Evolutionary conservation across 2,329 filamentous ascomycete species (phyloP), one percentile per base, ranked within the genome.

Genomic region (Leptographium wingfieldii): DNA sequence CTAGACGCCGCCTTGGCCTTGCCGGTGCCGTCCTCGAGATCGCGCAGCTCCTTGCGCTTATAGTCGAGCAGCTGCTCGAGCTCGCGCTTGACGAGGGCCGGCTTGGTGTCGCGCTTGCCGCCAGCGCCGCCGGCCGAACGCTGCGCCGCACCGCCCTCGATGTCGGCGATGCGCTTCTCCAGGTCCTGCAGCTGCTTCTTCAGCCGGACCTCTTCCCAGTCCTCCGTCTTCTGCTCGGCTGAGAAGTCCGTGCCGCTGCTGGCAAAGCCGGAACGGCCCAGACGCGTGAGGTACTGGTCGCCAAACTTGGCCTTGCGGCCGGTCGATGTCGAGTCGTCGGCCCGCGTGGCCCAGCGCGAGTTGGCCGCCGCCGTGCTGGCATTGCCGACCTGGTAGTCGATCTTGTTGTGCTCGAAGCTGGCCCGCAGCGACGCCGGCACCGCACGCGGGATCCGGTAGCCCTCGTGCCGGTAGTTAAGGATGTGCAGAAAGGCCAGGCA

Each of bases 281-380:
- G 80, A 14, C 94, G 86, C 63, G 89, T 95, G 60, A 99, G 82
- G 73, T 97, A 99, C 64, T 95, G 89, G 72, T 99, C 94, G 65
- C 94, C 94, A 69, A 99, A 99, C 75, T 96, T 96, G 67, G 91
- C 87, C 76, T 99, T 99, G 69, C 89, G 87, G 61, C 92, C 92
- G 0, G 90, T 94, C 43, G 82, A 76, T 0, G 92, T 96, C 65
- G 82, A 82, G 57, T 95, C 90, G 69, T 92, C 88, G 55, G 86
- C 83, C 64, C 87, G 84, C 63, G 84, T 81, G 2, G 88, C 90
- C 88, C 91, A 95, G 67, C 87, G 84, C 63, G 87, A 87, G 48
- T 43, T 38, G 16, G 61, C 83, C 2, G 77, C 76, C n/a, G 77
- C 74, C 40, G 80, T 78, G 60, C 80, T 78, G 63, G 87, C 82